Percentiles rank a stretch among this genome's conserved stretches.
Evolutionary conservation across 495 filamentous ascomycete genomes (phyloP).

Genomic region (Aspergillus sclerotiicarbonarius): DNA sequence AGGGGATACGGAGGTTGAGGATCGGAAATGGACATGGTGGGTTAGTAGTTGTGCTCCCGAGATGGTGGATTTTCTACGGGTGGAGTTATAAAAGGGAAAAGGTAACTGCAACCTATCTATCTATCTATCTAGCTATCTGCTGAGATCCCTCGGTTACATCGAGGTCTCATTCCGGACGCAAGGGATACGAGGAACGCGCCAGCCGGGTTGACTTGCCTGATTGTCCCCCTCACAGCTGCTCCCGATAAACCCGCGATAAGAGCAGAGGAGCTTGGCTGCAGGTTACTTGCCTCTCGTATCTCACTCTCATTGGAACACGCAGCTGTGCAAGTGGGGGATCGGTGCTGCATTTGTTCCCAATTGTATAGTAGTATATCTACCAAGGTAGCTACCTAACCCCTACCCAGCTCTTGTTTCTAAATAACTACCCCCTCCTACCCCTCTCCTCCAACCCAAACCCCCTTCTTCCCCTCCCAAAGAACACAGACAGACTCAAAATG

Average conservation of each 20-base stretch:
- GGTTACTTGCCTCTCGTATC: no score
- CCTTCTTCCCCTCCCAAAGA: not conserved
- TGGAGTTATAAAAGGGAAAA: not conserved
- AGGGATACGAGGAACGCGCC: not conserved
- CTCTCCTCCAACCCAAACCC: not conserved
- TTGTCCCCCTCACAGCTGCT: no score
- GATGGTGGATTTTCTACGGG: conserved; percentile 5
- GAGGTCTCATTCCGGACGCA: not conserved
- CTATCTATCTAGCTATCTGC: not conserved
- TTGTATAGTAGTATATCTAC: no score
- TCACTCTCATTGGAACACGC: conserved; percentile 5
- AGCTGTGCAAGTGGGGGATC: not conserved
- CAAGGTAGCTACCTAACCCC: no score
- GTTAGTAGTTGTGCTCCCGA: not conserved
- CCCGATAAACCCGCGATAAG: no score
- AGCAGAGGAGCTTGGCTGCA: no score
- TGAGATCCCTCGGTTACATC: not conserved
- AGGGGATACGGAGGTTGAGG: conserved; percentile 55
- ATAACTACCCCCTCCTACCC: not conserved
- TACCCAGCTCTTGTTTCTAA: not conserved
- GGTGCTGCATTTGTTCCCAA: no score
- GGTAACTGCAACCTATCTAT: not conserved
- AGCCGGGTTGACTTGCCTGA: no score
- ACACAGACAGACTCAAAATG: conserved; percentile 17
- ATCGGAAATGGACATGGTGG: conserved; percentile 29